Conservation (phyloP, 257 asterid species). For the Fraxinus anomala region DNA sequence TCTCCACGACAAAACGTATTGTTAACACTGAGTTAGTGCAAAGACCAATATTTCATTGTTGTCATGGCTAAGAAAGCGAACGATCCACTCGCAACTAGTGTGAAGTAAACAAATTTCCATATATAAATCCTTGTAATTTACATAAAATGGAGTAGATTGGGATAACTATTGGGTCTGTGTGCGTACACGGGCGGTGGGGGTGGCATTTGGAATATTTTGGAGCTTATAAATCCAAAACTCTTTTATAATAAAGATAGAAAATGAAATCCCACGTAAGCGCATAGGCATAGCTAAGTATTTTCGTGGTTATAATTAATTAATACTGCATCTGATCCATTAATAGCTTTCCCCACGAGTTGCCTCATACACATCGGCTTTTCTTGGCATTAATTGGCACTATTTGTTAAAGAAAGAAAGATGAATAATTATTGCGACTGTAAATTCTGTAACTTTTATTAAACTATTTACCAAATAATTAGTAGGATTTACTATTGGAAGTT, state of each 20-base stretch:
- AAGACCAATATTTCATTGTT: too few species aligned
- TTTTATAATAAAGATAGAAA: neutral
- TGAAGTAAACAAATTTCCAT: neutral
- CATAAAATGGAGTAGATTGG: too few species aligned
- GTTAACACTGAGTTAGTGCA: too few species aligned
- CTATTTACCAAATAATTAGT: too few species aligned
- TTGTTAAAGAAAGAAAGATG: too few species aligned
- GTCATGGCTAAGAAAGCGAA: neutral
- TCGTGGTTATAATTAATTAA: neutral
- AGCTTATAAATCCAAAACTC: neutral
- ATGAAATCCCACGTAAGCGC: conserved; percentile 1
- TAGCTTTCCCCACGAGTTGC: neutral
- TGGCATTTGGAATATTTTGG: neutral
- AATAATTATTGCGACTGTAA: too few species aligned
- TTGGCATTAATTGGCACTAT: neutral
- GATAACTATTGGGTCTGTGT: neutral
- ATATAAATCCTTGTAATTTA: neutral
- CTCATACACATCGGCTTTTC: neutral
- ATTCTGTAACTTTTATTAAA: too few species aligned
- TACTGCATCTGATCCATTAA: neutral
- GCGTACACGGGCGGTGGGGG: neutral
- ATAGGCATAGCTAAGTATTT: neutral
- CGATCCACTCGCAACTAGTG: neutral
- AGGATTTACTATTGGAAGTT: neutral
- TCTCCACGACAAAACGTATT: too few species aligned